Percentiles rank a stretch among this genome's conserved stretches.
Evolutionary conservation across 129 eudicot genomes (phyloP).

Genomic region (Flaveria ramosissima): DNA sequence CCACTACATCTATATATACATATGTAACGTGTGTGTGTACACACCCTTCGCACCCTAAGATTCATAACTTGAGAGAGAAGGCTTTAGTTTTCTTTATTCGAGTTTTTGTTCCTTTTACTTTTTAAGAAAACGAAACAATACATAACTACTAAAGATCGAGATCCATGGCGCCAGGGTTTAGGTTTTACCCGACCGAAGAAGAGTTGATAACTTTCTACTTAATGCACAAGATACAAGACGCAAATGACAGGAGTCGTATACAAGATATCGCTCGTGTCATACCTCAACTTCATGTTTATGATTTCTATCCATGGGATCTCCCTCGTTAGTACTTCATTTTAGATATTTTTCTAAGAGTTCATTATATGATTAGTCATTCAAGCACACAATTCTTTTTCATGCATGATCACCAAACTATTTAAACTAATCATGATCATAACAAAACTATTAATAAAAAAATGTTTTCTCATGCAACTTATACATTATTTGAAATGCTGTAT

Average conservation of each 20-base stretch:
- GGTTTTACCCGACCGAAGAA: constrained; percentile 88
- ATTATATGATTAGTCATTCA: not conserved
- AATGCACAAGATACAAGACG: constrained; percentile 45
- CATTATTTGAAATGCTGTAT: not conserved
- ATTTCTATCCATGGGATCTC: constrained; percentile 53
- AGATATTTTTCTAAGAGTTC: not conserved
- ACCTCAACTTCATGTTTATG: constrained; percentile 46
- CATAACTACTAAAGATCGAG: not conserved
- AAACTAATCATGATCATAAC: not conserved
- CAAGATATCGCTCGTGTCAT: constrained; percentile 40
- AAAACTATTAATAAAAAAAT: not conserved
- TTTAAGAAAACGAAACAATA: not conserved
- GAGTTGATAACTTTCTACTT: constrained; percentile 63
- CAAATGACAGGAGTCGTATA: not conserved
- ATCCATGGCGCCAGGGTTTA: constrained; percentile 37
- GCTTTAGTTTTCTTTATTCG: not conserved
- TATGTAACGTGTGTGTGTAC: not conserved
- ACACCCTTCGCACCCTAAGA: constrained; percentile 2
- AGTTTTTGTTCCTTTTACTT: not conserved
- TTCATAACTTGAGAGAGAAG: constrained; percentile 6
- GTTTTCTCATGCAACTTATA: not conserved
- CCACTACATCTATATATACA: not conserved
- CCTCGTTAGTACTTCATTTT: constrained; percentile 36
- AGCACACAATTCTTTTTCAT: not conserved
- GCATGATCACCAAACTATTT: not conserved